Base-by-base conservation (phyloP, 192 early-diverging fungal genomes). In the Linnemannia hyalina region DNA sequence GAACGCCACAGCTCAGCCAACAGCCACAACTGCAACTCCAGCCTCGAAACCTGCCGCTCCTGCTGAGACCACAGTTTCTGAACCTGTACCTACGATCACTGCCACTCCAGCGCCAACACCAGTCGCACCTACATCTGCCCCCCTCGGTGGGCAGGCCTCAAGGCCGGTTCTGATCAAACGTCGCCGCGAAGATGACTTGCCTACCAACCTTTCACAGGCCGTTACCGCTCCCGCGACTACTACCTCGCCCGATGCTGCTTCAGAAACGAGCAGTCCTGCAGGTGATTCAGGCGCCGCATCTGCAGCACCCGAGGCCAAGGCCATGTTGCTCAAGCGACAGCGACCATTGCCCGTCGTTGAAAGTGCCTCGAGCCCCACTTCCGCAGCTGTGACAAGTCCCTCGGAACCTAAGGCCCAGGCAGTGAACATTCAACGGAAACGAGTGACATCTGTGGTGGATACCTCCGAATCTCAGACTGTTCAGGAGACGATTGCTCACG, bases 301-400 rank as follows among this genome's bases (percentile, higher is more conserved):
- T 41, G 16, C 76, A 36, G 72, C 44, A 26, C 68, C 70, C 40
- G 87, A 79, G 71, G 77, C 81, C 75, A 87, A 74, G 68, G 65
- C 80, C 40, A 80, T 65, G 82, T 35, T 81, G 76, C 81, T 88
- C 60, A 82, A 88, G 76, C 83, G 88, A 44, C 73, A 82, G 49
- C 68, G 77, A 54, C 71, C 76, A 63, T 73, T 76, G 22, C 83
- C 89, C 41, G 72, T 82, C n/a, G 80, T 82, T 10, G 78, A 80
- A 3, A 40, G 60, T 65, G 29, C 26, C 29, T 35, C 13, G 11
- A 65, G 44, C 32, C 26, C 69, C 8, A 55, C 46, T 2, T 26
- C 65, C 3, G 18, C 71, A 20, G 11, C 88, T 82, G 55, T 55
- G 76, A 69, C 88, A 76, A 13, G 70, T 29, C 32, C 47, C 6